These are phyloP conservation scores for Penicillium sp. DNA, from an alignment of 2,329 filamentous ascomycete genomes.

Conservation along the genomic window DNA sequence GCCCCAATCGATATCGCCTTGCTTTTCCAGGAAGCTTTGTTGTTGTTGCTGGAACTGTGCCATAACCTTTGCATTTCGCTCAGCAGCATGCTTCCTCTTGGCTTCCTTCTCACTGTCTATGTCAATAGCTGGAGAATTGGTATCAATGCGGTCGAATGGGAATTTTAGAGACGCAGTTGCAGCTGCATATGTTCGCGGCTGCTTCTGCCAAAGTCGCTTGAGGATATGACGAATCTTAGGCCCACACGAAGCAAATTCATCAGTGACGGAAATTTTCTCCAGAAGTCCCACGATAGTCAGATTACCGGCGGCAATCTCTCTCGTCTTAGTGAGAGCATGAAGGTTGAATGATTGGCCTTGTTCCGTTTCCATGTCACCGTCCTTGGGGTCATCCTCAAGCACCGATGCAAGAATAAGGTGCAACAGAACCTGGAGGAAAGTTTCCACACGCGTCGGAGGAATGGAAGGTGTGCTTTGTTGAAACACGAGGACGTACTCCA, in stretches of 20 bases:
- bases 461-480: conserved; percentile 72
- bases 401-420: conserved; percentile 87
- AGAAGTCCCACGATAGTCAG: conserved; percentile 58
- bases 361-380: conserved; percentile 55
- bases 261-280: conserved; percentile 62
- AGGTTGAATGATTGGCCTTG: conserved; percentile 70
- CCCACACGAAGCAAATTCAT: conserved; percentile 80
- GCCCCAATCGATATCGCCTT: conserved; percentile 86
- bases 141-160: conserved; percentile 77
- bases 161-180: conserved; percentile 66
- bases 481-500: conserved; percentile 78
- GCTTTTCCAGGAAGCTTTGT: conserved; percentile 88
- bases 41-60: conserved; percentile 98
- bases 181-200: conserved; percentile 71
- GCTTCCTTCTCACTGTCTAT: conserved; percentile 66
- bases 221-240: conserved; percentile 84
- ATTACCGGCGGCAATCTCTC: conserved; percentile 47
- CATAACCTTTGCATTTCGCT: conserved; percentile 92
- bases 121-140: conserved; percentile 75
- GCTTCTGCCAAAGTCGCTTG: conserved; percentile 81
- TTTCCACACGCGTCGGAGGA: conserved; percentile 81
- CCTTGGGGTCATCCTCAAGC: conserved; percentile 72
- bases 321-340: conserved; percentile 68
- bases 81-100: conserved; percentile 89
- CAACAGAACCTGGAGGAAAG: conserved; percentile 87